Evolutionary conservation across 805 yeast species (phyloP), one percentile per base, ranked within the genome.

Genomic region (Lipomyces anomalus): DNA sequence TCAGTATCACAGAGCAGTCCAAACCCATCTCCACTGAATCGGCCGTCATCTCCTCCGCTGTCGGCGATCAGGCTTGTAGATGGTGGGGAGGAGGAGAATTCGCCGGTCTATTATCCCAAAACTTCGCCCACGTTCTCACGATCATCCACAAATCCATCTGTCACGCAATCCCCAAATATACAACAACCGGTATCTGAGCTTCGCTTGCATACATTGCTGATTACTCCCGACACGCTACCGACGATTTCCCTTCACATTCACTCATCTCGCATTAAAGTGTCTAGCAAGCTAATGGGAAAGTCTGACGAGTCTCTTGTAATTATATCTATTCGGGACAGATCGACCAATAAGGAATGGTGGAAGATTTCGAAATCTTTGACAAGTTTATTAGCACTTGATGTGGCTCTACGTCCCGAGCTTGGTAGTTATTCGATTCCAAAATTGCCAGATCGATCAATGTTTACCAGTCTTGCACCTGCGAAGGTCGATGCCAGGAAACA

Each of bases 321-420:
- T 1, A 71, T 89, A 43, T 73, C 82, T 16, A 78, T 84, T 3
- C 67, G 73, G 38, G 90, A 84, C 54, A 73, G 79, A 28, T 78
- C 72, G 21, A 65, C 80, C 1, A 68, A 70, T 33, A 79, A 79
- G 49, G 86, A 80, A 56, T 74, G 84, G 69, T 89, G 95, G 82
- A 72, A 79, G 55, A 78, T 86, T 43, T 69, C 78, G 35, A 87
- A 87, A 58, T 63, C 78, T 1, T 74, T 79, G 47, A 66, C 75
- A 1, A 82, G 80, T 55, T 66, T 90, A n/a, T 51, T 68, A 4
- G 69, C 72, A 6, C 70, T 89, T 50, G 94, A 87, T 62, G 63
- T 66, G 20, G 76, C 72, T 33, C 67, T 86, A 7, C 70, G 87
- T 51, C 46, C 48, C 3, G 75, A 75, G 3, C 60, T 72, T 46